Percentiles rank a stretch among this genome's conserved stretches.
phyloP scores from a whole-genome alignment of 805 yeast species.

The Metschnikowia aberdeeniae region DNA sequence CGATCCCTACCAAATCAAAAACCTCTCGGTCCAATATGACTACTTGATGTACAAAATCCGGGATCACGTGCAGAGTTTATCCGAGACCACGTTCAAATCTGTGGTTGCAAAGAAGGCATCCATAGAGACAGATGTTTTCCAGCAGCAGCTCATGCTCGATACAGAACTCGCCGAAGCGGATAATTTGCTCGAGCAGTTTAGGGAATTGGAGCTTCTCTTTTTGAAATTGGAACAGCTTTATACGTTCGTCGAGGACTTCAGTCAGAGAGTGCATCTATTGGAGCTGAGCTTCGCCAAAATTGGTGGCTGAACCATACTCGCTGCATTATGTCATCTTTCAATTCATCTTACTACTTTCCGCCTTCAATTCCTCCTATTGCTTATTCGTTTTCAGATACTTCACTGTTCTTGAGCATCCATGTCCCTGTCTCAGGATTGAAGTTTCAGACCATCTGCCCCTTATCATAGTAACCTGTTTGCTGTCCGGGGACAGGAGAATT shows the following conservation, averaged over 20 bases:
- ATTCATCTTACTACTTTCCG: too few relatives aligned
- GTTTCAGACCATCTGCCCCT: neutral
- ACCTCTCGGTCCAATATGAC: conserved; percentile 59
- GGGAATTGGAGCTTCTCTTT: conserved; percentile 48
- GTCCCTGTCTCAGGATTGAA: too few relatives aligned
- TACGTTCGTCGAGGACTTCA: conserved; percentile 25
- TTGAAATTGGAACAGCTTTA: conserved; percentile 50
- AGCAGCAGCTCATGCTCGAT: conserved; percentile 29
- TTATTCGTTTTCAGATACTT: too few relatives aligned
- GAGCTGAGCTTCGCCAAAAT: conserved; percentile 14
- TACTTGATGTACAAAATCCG: conserved; percentile 59
- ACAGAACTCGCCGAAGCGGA: conserved; percentile 39
- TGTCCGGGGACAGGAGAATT: neutral
- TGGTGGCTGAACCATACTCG: neutral
- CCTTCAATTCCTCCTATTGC: too few relatives aligned
- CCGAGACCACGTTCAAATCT: conserved; percentile 35
- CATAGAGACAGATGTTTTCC: conserved; percentile 20
- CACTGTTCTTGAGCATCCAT: too few relatives aligned
- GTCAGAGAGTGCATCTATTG: conserved; percentile 15
- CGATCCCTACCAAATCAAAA: conserved; percentile 62
- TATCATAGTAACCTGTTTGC: conserved; percentile 1
- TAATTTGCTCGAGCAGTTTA: conserved; percentile 40
- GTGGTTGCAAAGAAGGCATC: conserved; percentile 29
- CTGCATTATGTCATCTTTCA: too few relatives aligned
- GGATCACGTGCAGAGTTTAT: conserved; percentile 48